Base-by-base conservation (phyloP, 192 early-diverging fungal species). In the Chytriomyces sp. region DNA sequence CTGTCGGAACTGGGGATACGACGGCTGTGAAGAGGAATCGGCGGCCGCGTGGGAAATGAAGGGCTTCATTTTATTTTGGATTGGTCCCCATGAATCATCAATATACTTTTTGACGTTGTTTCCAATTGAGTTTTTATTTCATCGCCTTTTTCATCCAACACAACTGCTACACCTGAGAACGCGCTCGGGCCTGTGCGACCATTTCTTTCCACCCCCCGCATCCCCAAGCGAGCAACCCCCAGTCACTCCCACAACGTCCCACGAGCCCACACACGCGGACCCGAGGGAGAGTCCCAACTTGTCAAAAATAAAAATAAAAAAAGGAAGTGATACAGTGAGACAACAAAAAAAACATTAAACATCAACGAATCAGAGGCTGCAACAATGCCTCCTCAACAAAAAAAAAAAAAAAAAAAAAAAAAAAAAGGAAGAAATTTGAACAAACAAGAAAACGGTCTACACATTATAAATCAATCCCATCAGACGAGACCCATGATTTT, bases 21-120 rank as follows among this genome's bases (percentile, higher is more conserved):
- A 64, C 13, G n/a, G 28, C 28, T 23, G 63, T 13, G 11, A 13
- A 64, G 11, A 64, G 26, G 24, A 47, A 50, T 24, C 9, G 69
- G 49, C 9, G 69, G 49, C 49, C 69, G 50, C 18, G 50, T 23
- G 69, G 69, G 23, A 67, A 67, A 7, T 67, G 63, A 64, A 64
- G 63, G n/a, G 63, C 6, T 16, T 64, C 11, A 26, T 13, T 64
- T 64, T 64, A 13, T 64, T 64, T 64, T 64, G 16, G n/a, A 64
- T 13, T 64, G n/a, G 35, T 35, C 35, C 35, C 35, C 35, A 35
- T 35, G 35, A 35, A 35, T 35, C 35, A 35, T 35, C 35, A 35
- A 35, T 35, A 35, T 35, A 35, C 35, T 35, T 35, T 35, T 35
- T 35, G 0, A 2, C 35, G 35, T 35, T 35, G 35, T 35, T 35